phyloP scores from a whole-genome alignment of 306 rosid genomes.

The Delonix regia region DNA sequence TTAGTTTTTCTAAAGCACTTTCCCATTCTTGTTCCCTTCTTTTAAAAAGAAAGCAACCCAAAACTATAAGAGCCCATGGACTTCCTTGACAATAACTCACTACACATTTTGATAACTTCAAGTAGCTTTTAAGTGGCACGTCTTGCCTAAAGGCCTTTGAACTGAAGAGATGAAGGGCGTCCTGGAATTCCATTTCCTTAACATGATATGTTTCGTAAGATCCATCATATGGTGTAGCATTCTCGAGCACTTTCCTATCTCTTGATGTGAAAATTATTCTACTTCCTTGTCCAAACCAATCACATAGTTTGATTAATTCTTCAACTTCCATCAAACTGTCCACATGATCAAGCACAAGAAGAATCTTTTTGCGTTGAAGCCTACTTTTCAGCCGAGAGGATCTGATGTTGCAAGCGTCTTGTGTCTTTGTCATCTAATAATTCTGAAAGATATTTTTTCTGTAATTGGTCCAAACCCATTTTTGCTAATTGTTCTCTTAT shows the following conservation, averaged over 20 bases:
- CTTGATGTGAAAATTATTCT: constrained; percentile 28
- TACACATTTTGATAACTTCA: background rate
- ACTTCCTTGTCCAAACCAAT: constrained; percentile 25
- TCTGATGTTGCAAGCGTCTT: background rate
- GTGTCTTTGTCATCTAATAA: background rate
- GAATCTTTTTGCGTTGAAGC: background rate
- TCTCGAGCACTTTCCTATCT: background rate
- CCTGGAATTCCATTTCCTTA: background rate
- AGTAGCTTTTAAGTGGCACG: background rate
- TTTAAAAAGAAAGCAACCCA: constrained; percentile 1
- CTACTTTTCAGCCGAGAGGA: background rate
- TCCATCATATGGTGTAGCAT: background rate
- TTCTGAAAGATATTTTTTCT: background rate
- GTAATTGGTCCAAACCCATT: background rate
- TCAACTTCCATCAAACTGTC: background rate
- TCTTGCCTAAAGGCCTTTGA: background rate
- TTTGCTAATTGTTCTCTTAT: background rate
- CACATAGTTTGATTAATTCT: background rate
- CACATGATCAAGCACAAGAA: constrained; percentile 35
- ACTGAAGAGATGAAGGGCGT: constrained; percentile 26
- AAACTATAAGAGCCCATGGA: constrained; percentile 25
- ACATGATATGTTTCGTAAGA: background rate
- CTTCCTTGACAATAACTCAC: background rate
- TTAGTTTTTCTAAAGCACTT: background rate
- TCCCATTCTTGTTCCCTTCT: constrained; percentile 12